phyloP scores from a whole-genome alignment of 2,329 filamentous ascomycete species.

The Diaporthe sp. region DNA sequence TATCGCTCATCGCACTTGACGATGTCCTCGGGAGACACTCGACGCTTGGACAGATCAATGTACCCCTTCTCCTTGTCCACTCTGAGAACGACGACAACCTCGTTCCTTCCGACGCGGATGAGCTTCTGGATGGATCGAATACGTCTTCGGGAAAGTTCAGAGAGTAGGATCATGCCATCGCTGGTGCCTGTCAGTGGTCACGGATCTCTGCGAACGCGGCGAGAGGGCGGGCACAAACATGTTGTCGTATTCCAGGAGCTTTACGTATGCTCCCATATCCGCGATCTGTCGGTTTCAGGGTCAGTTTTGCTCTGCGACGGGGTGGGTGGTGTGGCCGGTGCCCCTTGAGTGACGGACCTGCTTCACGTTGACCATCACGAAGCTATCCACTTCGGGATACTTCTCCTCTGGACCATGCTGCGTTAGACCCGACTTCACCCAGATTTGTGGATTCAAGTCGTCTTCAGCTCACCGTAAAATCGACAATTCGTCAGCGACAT shows the following conservation, averaged over 20 bases:
- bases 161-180: conserved; percentile 99
- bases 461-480: conserved; percentile 50
- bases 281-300: conserved; percentile 76
- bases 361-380: conserved; percentile 99
- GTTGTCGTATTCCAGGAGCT: conserved; percentile 99
- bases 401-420: conserved; percentile 60
- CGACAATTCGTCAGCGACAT: conserved; percentile 57
- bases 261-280: conserved; percentile 99
- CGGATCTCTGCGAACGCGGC: background rate
- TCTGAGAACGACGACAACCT: conserved; percentile 97
- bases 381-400: conserved; percentile 97
- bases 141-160: conserved; percentile 96
- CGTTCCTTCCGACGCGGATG: conserved; percentile 96
- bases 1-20: conserved; percentile 99
- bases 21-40: conserved; percentile 97
- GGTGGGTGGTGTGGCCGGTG: background rate
- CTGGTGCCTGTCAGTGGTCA: conserved; percentile 35
- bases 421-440: conserved; percentile 55
- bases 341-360: conserved; percentile 71
- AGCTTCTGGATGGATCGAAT: conserved; percentile 99
- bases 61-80: conserved; percentile 99
- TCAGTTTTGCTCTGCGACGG: conserved; percentile 40
- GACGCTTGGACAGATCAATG: conserved; percentile 98
- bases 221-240: conserved; percentile 62
- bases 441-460: background rate